phyloP scores from a whole-genome alignment of 805 yeast genomes.

The Wickerhamiella hasegawae region DNA sequence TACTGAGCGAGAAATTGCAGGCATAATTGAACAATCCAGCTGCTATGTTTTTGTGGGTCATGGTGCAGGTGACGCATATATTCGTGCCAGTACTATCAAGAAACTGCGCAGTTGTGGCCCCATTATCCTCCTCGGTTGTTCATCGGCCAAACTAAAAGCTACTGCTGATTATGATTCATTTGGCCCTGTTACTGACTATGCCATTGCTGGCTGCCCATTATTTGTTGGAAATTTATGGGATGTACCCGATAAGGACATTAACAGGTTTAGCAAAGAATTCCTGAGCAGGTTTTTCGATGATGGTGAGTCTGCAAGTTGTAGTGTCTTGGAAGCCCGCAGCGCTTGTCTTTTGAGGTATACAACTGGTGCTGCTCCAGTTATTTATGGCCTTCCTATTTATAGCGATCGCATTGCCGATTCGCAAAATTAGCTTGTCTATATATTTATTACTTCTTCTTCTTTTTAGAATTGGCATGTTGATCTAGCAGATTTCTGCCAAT shows the following conservation, averaged over 20 bases:
- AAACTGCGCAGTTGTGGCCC: slow-evolving; percentile 24
- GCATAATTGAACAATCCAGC: slow-evolving; percentile 28
- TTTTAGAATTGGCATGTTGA: too few relatives aligned
- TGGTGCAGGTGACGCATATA: slow-evolving; percentile 87
- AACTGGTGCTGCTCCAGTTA: slow-evolving; percentile 86
- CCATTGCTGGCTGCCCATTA: slow-evolving; percentile 70
- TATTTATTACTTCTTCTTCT: too few relatives aligned
- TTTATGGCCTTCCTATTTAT: slow-evolving; percentile 78
- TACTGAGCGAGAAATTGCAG: slow-evolving; percentile 33
- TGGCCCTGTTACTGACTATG: slow-evolving; percentile 64
- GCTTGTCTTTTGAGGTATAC: slow-evolving; percentile 54
- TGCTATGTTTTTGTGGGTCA: slow-evolving; percentile 78
- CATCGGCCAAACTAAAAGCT: slow-evolving; percentile 35
- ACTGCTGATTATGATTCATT: slow-evolving; percentile 46
- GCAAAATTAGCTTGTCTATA: too few relatives aligned
- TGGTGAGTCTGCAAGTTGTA: slow-evolving; percentile 22
- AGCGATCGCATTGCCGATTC: too few relatives aligned
- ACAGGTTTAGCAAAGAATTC: slow-evolving; percentile 47
- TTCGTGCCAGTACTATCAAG: slow-evolving; percentile 39
- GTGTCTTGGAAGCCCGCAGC: slow-evolving; percentile 47
- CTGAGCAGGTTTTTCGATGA: slow-evolving; percentile 26
- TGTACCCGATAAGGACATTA: slow-evolving; percentile 92
- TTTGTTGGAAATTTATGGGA: slow-evolving; percentile 86
- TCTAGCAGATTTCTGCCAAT: slow-evolving; percentile 5
- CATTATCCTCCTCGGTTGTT: slow-evolving; percentile 66